Evolutionary conservation across 768 basidiomycete genomes (phyloP), one percentile per base, ranked within the genome.

Genomic region (Termitomyces sp.): DNA sequence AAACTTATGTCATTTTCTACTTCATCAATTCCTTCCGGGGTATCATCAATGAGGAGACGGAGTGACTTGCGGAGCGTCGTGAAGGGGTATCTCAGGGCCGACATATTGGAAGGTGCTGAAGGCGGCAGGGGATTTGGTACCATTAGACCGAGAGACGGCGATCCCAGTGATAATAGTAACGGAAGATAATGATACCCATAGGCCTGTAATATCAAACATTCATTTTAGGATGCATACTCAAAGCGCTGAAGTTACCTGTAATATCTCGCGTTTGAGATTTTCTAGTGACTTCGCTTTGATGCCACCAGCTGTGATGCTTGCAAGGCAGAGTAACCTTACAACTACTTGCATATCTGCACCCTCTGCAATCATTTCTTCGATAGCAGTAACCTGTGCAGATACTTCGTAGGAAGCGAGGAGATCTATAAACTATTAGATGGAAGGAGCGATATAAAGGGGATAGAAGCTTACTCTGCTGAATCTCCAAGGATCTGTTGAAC

Each of bases 1-100:
- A 91, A 98, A 59, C 91, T 88, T 70, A 98, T 92, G 70, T 99
- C 97, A 67, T 92, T 92, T 67, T 97, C 94, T 34, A 89, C 80
- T 66, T 90, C 89, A 59, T 89, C 90, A 29, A 87, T 71, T 9
- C 83, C 84, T 63, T 92, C 90, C 46, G 82, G 79, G 59, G 76
- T 85, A 59, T 95, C 92, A 62, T 98, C 96, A 65, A 97, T 92
- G 16, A 98, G 79, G n/a, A 98, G 82, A 29, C 94, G 86, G 7
- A 98, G 79, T 0, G 87, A 84, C 71, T 95, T 96, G 47, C 95
- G 84, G 25, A 95, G 72, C 7, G 77, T 57, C 9, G 79, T 65
- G 70, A 89, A 98, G 2, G 92, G 88, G 55, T 86, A 85, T 73
- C 87, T 95, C 37, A 71, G 66, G 10, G 73, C 64, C 48, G 76